Conservation (phyloP, 2,329 filamentous ascomycete species). For the Akanthomyces lecanii region DNA sequence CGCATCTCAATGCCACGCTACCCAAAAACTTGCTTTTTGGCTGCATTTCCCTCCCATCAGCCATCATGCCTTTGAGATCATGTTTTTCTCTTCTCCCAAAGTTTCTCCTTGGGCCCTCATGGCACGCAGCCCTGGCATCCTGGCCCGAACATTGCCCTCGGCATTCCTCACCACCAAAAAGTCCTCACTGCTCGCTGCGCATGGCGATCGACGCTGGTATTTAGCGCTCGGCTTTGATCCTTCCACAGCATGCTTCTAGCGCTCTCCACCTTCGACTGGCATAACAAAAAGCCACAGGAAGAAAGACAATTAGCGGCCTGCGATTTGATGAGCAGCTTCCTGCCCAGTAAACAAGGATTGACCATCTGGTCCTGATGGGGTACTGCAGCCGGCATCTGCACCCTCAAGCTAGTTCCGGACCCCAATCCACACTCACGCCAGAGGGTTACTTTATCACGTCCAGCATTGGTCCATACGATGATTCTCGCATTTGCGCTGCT, state of each 20-base stretch:
- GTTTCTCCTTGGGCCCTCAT: not conserved
- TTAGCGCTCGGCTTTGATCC: not conserved
- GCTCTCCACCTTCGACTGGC: not conserved
- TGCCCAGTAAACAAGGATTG: not conserved
- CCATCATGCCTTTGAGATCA: not conserved
- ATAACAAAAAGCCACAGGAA: not conserved
- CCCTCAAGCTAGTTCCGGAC: not conserved
- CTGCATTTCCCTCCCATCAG: not conserved
- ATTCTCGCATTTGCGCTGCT: not conserved
- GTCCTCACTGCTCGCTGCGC: not conserved
- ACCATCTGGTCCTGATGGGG: not conserved
- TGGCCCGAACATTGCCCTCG: not conserved
- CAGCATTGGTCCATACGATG: not conserved
- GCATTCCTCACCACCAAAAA: not conserved
- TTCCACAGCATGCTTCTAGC: not conserved
- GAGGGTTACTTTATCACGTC: no score
- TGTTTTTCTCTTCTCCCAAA: not conserved
- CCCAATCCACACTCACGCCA: not conserved
- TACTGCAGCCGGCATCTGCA: not conserved
- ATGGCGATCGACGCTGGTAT: slow-evolving; percentile 2
- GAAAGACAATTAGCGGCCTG: not conserved
- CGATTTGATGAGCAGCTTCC: not conserved
- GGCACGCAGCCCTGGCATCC: not conserved
- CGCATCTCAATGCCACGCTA: not conserved
- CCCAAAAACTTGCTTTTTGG: slow-evolving; percentile 1